Percentiles rank a stretch among this genome's conserved stretches.
Conservation (phyloP, 345 rosid genomes). For the Barbarea vulgaris region DNA sequence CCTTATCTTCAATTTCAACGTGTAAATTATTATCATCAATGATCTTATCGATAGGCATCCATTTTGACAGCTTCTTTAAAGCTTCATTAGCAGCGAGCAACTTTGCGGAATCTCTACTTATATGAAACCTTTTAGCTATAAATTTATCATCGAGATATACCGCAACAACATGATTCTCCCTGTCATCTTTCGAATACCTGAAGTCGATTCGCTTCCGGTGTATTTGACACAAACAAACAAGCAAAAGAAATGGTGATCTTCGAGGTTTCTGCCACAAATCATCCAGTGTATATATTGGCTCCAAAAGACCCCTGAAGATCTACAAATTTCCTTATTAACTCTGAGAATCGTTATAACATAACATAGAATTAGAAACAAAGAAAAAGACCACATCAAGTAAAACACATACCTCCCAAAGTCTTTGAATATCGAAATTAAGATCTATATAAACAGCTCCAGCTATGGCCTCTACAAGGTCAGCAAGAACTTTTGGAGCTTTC, state of each 20-base stretch:
- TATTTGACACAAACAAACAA: constrained; percentile 55
- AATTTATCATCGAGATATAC: constrained; percentile 52
- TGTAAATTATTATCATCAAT: constrained; percentile 29
- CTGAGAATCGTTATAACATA: neutral
- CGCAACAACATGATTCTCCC: constrained; percentile 34
- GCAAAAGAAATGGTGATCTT: constrained; percentile 40
- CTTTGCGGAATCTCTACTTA: constrained; percentile 52
- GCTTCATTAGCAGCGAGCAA: constrained; percentile 55
- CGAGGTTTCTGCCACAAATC: neutral
- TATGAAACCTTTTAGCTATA: constrained; percentile 47
- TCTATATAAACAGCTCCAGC: constrained; percentile 73
- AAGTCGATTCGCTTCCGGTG: constrained; percentile 52
- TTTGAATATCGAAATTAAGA: constrained; percentile 48
- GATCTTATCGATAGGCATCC: neutral
- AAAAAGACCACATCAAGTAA: neutral
- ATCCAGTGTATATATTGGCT: constrained; percentile 49
- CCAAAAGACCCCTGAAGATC: constrained; percentile 62
- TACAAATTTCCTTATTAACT: constrained; percentile 21
- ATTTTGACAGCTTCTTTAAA: constrained; percentile 43
- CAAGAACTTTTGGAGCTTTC: constrained; percentile 69
- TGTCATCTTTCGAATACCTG: constrained; percentile 38
- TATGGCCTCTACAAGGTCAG: constrained; percentile 68
- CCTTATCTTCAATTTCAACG: constrained; percentile 49
- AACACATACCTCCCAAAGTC: constrained; percentile 61
- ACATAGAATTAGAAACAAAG: neutral